Percentiles rank a stretch among this genome's conserved stretches.
These are phyloP conservation scores for Leccinum obscurum DNA, from an alignment of 768 basidiomycete genomes.

Conservation along the genomic window DNA sequence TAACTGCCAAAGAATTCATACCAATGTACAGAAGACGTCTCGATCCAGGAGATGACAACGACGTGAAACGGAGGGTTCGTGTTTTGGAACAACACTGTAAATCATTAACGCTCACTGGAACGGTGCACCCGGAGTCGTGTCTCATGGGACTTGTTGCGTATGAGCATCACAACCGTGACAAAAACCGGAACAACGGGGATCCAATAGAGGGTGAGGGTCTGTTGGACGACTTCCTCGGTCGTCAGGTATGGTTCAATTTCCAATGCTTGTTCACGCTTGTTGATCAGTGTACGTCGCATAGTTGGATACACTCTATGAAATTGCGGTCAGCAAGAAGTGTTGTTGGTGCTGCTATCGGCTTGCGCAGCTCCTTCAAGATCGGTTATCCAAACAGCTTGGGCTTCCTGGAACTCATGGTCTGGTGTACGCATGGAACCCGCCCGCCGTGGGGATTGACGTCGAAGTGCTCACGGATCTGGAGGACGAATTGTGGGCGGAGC, in stretches of 20 bases:
- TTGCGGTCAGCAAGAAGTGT: too few relatives aligned
- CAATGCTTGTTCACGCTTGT: not conserved
- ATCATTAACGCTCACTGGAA: not conserved
- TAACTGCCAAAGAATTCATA: not conserved
- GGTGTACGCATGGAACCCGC: not conserved
- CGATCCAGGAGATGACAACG: not conserved
- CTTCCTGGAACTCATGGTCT: not conserved
- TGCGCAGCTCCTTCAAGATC: not conserved
- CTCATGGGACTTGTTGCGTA: not conserved
- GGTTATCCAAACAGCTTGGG: not conserved
- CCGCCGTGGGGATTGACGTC: not conserved
- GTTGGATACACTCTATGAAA: too few relatives aligned
- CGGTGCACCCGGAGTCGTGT: not conserved
- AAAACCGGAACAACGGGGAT: not conserved
- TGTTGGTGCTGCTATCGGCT: not conserved
- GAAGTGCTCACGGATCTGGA: not conserved
- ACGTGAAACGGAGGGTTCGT: not conserved
- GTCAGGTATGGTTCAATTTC: not conserved
- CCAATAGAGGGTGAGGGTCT: not conserved
- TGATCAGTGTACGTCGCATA: not conserved
- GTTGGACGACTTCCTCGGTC: not conserved
- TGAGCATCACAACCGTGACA: not conserved
- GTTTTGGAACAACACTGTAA: not conserved
- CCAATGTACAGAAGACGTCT: not conserved
- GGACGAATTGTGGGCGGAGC: not conserved